Percentiles rank a stretch among this genome's conserved stretches.
Evolutionary conservation across 2,329 filamentous ascomycete species (phyloP).

Genomic region (Teratosphaeria destructans): DNA sequence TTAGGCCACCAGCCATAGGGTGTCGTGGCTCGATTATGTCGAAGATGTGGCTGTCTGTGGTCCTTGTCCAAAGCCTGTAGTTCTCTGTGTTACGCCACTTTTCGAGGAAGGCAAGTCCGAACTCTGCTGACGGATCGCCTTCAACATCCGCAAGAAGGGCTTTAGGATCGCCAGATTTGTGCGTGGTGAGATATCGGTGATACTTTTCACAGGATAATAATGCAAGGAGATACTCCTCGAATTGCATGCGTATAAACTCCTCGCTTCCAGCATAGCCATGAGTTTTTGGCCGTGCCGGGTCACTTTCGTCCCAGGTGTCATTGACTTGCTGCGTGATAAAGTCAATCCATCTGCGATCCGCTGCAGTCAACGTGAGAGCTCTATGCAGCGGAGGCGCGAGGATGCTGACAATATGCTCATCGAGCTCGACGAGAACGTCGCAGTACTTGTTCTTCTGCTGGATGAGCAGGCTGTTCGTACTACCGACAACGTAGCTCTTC

Average conservation of each 20-base stretch:
- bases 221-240: slow-evolving; percentile 89
- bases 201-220: slow-evolving; percentile 85
- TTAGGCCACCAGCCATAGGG: slow-evolving; percentile 83
- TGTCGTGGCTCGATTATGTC: slow-evolving; percentile 89
- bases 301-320: slow-evolving; percentile 90
- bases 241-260: slow-evolving; percentile 93
- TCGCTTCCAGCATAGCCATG: slow-evolving; percentile 93
- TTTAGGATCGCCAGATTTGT: slow-evolving; percentile 43
- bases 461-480: slow-evolving; percentile 85
- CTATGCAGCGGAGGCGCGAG: slow-evolving; percentile 66
- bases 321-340: slow-evolving; percentile 86
- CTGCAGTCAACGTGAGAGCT: slow-evolving; percentile 68
- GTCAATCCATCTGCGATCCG: slow-evolving; percentile 94
- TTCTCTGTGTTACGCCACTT: slow-evolving; percentile 83
- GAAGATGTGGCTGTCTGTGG: slow-evolving; percentile 72
- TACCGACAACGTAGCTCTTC: slow-evolving; percentile 94
- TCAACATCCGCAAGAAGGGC: slow-evolving; percentile 54
- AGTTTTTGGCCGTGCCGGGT: slow-evolving; percentile 82
- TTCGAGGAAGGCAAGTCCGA: slow-evolving; percentile 74
- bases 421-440: slow-evolving; percentile 91
- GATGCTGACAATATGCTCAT: slow-evolving; percentile 77
- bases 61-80: slow-evolving; percentile 73
- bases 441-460: slow-evolving; percentile 94
- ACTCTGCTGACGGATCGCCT: slow-evolving; percentile 76
- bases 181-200: slow-evolving; percentile 43